Evolutionary conservation across 768 basidiomycete species (phyloP).

Genomic region (Tylopilus balloui): DNA sequence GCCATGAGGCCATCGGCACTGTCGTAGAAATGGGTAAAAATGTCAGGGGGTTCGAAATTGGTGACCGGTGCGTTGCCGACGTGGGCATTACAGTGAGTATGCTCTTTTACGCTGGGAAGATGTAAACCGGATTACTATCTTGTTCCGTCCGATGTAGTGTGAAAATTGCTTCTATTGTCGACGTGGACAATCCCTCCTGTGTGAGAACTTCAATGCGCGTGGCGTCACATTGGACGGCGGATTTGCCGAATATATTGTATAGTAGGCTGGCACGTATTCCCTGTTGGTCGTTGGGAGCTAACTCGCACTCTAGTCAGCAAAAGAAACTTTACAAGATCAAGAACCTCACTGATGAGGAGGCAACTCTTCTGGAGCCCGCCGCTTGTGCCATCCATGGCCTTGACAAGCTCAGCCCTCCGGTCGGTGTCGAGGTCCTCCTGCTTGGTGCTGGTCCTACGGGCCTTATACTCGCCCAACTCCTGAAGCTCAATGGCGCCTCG

Average conservation of each 20-base stretch:
- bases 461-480: conserved; percentile 82
- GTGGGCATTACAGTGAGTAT: conserved; percentile 61
- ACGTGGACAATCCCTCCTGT: conserved; percentile 74
- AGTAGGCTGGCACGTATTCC: conserved; percentile 43
- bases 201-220: conserved; percentile 78
- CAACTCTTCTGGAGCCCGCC: conserved; percentile 84
- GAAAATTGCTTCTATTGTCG: conserved; percentile 85
- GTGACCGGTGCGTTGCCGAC: conserved; percentile 84
- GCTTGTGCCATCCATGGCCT: conserved; percentile 91
- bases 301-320: conserved; percentile 41
- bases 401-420: conserved; percentile 78
- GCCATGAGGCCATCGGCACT: conserved; percentile 71
- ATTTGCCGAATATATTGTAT: conserved; percentile 85
- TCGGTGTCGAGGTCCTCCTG: conserved; percentile 80
- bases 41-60: conserved; percentile 68
- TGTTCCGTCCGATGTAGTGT: conserved; percentile 45
- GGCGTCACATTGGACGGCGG: conserved; percentile 82
- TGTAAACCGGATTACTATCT: background rate
- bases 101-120: background rate
- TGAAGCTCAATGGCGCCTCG: conserved; percentile 82
- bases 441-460: conserved; percentile 91
- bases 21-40: conserved; percentile 75
- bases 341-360: conserved; percentile 83
- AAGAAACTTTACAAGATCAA: conserved; percentile 84
- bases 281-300: background rate